A percentile compares a stretch with the other conserved stretches of the same genome.
phyloP scores from a whole-genome alignment of 345 rosid genomes.

The Hevea brasiliensis region DNA sequence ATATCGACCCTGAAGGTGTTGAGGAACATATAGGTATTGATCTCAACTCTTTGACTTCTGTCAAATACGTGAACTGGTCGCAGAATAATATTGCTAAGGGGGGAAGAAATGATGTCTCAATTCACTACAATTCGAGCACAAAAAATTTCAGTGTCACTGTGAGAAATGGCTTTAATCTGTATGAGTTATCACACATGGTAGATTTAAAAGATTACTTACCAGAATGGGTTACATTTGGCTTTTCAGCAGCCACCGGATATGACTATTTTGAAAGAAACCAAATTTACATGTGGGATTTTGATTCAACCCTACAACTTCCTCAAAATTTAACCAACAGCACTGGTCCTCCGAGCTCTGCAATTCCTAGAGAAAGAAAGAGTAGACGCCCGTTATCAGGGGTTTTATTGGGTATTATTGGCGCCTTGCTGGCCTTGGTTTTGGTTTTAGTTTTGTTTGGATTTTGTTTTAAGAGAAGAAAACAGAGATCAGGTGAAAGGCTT shows the following conservation, averaged over 20 bases:
- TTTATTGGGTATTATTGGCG: not conserved
- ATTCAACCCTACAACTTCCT: not conserved
- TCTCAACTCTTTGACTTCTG: slow-evolving; percentile 21
- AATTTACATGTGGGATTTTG: slow-evolving; percentile 21
- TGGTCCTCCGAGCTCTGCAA: too few species aligned
- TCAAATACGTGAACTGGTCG: not conserved
- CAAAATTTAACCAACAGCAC: not conserved
- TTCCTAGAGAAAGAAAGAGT: not conserved
- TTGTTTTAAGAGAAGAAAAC: not conserved
- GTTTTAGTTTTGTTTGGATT: not conserved
- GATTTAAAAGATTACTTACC: too few species aligned
- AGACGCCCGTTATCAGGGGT: not conserved
- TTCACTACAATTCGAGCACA: slow-evolving; percentile 22
- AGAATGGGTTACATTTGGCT: too few species aligned
- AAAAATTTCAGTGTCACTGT: slow-evolving; percentile 19
- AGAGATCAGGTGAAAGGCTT: not conserved
- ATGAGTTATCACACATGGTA: too few species aligned
- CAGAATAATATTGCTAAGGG: slow-evolving; percentile 1
- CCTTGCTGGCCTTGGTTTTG: not conserved
- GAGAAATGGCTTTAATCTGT: not conserved
- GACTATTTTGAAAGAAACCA: too few species aligned
- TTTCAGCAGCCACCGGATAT: too few species aligned
- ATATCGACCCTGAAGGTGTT: slow-evolving; percentile 8
- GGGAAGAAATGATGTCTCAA: slow-evolving; percentile 18
- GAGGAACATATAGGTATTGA: slow-evolving; percentile 28